These are phyloP conservation scores for Cryptosporidium parvum DNA, from an alignment of 169 alveolate species.

Conservation along the genomic window DNA sequence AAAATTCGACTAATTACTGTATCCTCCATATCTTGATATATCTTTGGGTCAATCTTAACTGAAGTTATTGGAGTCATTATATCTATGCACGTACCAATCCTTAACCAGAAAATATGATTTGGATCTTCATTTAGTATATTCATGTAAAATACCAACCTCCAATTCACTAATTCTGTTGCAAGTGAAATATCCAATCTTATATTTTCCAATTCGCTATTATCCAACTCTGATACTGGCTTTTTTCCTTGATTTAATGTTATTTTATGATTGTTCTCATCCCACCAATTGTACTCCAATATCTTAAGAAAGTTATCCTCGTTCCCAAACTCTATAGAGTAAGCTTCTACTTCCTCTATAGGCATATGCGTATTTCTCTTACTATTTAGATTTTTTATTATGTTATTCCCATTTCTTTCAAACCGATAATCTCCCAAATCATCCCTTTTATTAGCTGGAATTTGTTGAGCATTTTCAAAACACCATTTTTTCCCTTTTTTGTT, in stretches of 20 bases:
- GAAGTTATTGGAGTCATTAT: slow-evolving; percentile 62
- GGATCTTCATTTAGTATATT: slow-evolving; percentile 34
- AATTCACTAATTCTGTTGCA: slow-evolving; percentile 60
- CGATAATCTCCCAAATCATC: background rate
- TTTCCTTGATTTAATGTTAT: slow-evolving; percentile 15
- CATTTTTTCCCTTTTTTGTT: slow-evolving; percentile 36
- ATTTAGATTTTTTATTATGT: background rate
- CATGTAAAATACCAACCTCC: slow-evolving; percentile 73
- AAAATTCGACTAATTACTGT: background rate
- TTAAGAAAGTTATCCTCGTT: background rate
- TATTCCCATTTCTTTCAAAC: background rate
- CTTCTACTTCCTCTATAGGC: slow-evolving; percentile 51
- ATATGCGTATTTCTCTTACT: slow-evolving; percentile 5
- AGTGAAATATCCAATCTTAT: slow-evolving; percentile 39
- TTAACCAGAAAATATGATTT: slow-evolving; percentile 55
- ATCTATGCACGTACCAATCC: slow-evolving; percentile 39
- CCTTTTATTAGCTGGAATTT: background rate
- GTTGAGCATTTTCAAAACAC: background rate
- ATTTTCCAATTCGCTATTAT: background rate
- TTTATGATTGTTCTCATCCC: background rate
- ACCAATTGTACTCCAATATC: slow-evolving; percentile 61
- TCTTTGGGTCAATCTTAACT: slow-evolving; percentile 62
- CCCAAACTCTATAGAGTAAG: slow-evolving; percentile 54
- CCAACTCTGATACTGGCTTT: slow-evolving; percentile 4
- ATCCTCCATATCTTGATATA: slow-evolving; percentile 41